Evolutionary conservation across 306 rosid genomes (phyloP).

Genomic region (Leucaena leucocephala): DNA sequence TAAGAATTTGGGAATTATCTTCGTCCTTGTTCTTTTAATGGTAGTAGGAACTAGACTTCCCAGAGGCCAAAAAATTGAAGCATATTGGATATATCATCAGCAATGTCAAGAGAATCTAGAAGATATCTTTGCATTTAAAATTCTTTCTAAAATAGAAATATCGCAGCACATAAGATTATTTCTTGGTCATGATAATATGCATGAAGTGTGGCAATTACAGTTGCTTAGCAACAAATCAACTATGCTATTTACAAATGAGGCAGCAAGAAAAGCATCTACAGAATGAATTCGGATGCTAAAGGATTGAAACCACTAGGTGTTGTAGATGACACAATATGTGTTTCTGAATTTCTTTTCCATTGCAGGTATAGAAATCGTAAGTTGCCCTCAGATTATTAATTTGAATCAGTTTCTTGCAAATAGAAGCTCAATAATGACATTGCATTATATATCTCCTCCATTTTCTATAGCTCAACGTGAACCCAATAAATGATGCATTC

Average conservation of each 20-base stretch:
- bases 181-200: neutral
- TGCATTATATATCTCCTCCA: slow-evolving; percentile 14
- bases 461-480: slow-evolving; percentile 9
- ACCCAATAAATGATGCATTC: slow-evolving; percentile 28
- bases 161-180: neutral
- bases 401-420: neutral
- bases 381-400: neutral
- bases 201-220: neutral
- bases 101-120: slow-evolving; percentile 9
- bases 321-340: neutral
- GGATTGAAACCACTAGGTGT: neutral
- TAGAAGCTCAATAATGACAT: slow-evolving; percentile 20
- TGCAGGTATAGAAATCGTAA: neutral
- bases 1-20: slow-evolving; percentile 1
- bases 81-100: slow-evolving; percentile 12
- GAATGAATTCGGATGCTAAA: slow-evolving; percentile 22
- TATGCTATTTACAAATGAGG: slow-evolving; percentile 10
- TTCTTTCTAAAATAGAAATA: neutral
- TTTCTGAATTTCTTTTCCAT: slow-evolving; percentile 20
- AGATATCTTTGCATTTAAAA: slow-evolving; percentile 21
- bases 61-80: slow-evolving; percentile 4
- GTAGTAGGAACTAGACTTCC: neutral
- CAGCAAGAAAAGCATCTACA: slow-evolving; percentile 27
- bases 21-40: neutral
- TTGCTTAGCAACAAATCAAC: slow-evolving; percentile 29